phyloP scores from a whole-genome alignment of 805 yeast genomes.

The Zygosaccharomyces lentus region DNA sequence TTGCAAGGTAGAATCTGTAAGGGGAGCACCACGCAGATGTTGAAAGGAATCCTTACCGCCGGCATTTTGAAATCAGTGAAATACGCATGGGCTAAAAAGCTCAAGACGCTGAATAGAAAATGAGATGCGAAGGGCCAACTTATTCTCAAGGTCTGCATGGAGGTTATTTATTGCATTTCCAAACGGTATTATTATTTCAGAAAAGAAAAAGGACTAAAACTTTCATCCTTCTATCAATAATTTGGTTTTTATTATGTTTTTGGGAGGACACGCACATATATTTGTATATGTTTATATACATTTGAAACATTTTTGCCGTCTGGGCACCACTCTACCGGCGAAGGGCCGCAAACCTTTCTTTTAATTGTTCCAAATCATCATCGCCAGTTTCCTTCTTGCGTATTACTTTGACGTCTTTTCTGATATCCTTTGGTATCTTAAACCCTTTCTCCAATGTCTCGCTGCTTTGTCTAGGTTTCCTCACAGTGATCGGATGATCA shows the following conservation, averaged over 20 bases:
- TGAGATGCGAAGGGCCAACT: not conserved
- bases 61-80: conserved; percentile 66
- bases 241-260: not conserved
- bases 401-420: conserved; percentile 34
- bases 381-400: conserved; percentile 25
- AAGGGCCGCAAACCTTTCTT: conserved; percentile 74
- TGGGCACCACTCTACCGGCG: conserved; percentile 37
- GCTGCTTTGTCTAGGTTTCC: conserved; percentile 41
- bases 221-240: not conserved
- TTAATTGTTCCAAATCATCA: conserved; percentile 59
- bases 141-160: not conserved
- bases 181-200: not conserved
- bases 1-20: conserved; percentile 54
- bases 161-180: conserved; percentile 1
- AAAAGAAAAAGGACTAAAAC: not conserved
- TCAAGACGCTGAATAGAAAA: conserved; percentile 35
- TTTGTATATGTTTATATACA: not conserved
- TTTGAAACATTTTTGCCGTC: not conserved
- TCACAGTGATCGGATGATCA: conserved; percentile 40
- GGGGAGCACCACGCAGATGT: conserved; percentile 72
- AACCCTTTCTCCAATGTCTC: conserved; percentile 39
- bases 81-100: conserved; percentile 71
- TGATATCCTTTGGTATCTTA: conserved; percentile 41
- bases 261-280: not conserved
- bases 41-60: conserved; percentile 84